phyloP scores from a whole-genome alignment of 2,329 filamentous ascomycete species.

The Fusarium dimerum region DNA sequence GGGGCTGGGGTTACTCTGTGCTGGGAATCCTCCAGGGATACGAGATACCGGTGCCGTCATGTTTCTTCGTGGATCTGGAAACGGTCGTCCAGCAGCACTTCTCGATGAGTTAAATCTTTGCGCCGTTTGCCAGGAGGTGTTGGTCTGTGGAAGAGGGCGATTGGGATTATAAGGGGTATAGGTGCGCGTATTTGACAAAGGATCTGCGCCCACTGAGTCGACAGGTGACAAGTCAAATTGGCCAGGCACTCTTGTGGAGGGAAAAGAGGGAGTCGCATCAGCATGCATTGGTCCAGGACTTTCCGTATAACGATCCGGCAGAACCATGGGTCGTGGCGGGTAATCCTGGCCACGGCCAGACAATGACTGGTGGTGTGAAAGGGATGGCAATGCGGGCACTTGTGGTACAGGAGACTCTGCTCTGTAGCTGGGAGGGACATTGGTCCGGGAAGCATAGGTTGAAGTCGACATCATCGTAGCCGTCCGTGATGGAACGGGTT shows the following conservation, averaged over 20 bases:
- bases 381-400: conserved; percentile 31
- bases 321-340: conserved; percentile 17
- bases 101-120: neutral
- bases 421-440: conserved; percentile 59
- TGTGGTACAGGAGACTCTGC: conserved; percentile 40
- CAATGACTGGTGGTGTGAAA: conserved; percentile 34
- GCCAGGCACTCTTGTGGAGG: conserved; percentile 35
- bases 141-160: conserved; percentile 34
- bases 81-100: conserved; percentile 42
- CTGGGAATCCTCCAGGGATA: conserved; percentile 8
- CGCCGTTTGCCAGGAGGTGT: neutral
- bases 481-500: conserved; percentile 47
- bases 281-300: conserved; percentile 32
- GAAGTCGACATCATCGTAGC: conserved; percentile 57
- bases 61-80: conserved; percentile 42
- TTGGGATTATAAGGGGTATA: conserved; percentile 35
- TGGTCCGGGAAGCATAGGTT: conserved; percentile 66
- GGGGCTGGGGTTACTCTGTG: conserved; percentile 5
- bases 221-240: conserved; percentile 31
- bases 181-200: conserved; percentile 18
- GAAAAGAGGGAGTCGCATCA: conserved; percentile 34
- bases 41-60: conserved; percentile 45
- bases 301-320: conserved; percentile 29
- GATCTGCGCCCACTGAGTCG: neutral
- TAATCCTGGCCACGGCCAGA: conserved; percentile 38